Evolutionary conservation across 148 eudicot species (phyloP), one percentile per base, ranked within the genome.

Genomic region (Vaccinium macrocarpon): DNA sequence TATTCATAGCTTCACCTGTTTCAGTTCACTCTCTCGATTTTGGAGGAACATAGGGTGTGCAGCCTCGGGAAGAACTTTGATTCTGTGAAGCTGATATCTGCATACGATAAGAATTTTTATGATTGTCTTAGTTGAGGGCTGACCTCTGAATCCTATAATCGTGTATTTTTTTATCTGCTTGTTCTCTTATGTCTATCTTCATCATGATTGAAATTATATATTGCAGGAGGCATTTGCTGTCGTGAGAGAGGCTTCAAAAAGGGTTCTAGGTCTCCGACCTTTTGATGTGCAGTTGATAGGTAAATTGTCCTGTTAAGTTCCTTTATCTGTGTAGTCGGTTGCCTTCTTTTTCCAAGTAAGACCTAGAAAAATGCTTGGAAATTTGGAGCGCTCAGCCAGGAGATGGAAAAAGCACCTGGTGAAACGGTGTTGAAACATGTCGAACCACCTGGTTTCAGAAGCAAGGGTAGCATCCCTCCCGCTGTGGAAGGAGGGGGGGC

Each of bases 241-340:
- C 51, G 99, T 95, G 77, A 90, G 99, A 91, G 99, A 97, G 86
- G 99, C 99, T 71, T 95, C 98, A 21, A 93, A 87, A 83, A 91
- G 99, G 87, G 99, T 97, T 66, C 90, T 97, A 38, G 99, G 99
- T 7, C 99, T 97, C 77, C 93, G 99, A 82, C 99, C 99, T 51
- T 97, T 97, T 76, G 98, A 97, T 87, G 98, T 95, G 56, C 99
- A 97, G 79, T 91, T 95, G 66, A 93, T 95, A 83, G 97, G 98
- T 94, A 86, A 70, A 23, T 9, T 70, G 8, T 8, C 48, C 23
- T 7, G 5, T 51, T 73, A 32, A 76, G 66, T 9, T 50, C 42
- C 29, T 66, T 48, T 52, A 66, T 10, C 78, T 48, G 25, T 38
- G 56, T 35, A 8, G 57, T 56, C 19, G 1, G 32, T 76, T 10